Conservation (phyloP, 1,284 basidiomycete genomes). For the Anthracocystis walkeri region DNA sequence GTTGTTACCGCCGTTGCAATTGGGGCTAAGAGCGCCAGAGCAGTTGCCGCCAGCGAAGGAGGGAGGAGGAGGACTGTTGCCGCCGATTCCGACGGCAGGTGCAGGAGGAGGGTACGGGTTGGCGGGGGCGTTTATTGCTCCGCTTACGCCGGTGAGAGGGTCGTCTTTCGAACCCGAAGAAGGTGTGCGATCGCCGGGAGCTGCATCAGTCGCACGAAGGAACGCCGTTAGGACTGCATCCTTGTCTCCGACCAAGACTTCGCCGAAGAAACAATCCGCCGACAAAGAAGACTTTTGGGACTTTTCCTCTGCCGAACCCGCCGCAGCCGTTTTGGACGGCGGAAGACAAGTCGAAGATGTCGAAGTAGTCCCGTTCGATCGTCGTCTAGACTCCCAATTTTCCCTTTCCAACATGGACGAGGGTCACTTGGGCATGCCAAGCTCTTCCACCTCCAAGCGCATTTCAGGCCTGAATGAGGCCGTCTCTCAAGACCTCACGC, state of each 20-base stretch:
- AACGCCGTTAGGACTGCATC: conserved; percentile 21
- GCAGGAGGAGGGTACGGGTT: conserved; percentile 16
- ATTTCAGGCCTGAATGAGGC: conserved; percentile 20
- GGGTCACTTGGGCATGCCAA: conserved; percentile 12
- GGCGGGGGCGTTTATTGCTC: conserved; percentile 25
- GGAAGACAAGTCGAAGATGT: conserved; percentile 6
- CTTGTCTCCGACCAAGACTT: conserved; percentile 16
- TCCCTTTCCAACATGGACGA: conserved; percentile 4
- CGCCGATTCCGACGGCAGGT: conserved; percentile 5
- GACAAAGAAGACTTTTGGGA: conserved; percentile 15
- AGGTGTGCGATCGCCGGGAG: background rate
- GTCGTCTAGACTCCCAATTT: conserved; percentile 30
- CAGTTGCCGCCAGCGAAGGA: background rate
- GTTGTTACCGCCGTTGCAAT: conserved; percentile 30
- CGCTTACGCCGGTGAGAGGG: conserved; percentile 10
- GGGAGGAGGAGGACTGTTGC: background rate
- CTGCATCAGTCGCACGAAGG: conserved; percentile 6
- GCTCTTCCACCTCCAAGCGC: conserved; percentile 23
- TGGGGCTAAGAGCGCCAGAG: conserved; percentile 2
- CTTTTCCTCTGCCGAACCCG: conserved; percentile 10
- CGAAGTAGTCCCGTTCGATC: conserved; percentile 13
- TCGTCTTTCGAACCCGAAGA: conserved; percentile 13
- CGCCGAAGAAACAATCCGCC: background rate
- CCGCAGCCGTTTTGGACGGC: background rate
- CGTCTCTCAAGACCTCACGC: conserved; percentile 19